phyloP scores from a whole-genome alignment of 257 asterid genomes.

The Solanum pennellii region DNA sequence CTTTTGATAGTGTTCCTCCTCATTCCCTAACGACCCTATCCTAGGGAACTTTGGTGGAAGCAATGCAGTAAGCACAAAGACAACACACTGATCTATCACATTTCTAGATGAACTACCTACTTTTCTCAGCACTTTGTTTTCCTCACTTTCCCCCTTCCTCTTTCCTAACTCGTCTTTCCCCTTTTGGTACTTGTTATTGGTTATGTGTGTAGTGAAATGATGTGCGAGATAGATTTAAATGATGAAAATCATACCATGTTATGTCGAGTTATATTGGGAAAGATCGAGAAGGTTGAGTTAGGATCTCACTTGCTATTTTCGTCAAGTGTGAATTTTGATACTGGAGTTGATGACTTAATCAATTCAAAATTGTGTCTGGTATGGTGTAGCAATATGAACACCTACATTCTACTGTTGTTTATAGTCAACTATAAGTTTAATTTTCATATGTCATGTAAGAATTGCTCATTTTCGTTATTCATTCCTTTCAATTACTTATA shows the following conservation, averaged over 20 bases:
- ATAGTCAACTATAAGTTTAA: conserved; percentile 53
- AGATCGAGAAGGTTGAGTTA: conserved; percentile 38
- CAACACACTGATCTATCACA: too few species aligned
- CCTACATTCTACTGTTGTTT: conserved; percentile 20
- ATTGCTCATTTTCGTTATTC: background rate
- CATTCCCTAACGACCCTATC: too few species aligned
- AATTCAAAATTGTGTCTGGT: conserved; percentile 48
- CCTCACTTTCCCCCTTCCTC: too few species aligned
- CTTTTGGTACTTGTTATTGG: too few species aligned
- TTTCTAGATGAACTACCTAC: too few species aligned
- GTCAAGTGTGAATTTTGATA: conserved; percentile 53
- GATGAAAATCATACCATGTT: conserved; percentile 40
- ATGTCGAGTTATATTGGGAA: too few species aligned
- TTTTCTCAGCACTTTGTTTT: too few species aligned
- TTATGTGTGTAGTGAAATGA: too few species aligned
- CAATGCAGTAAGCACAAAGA: too few species aligned
- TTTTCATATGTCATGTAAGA: conserved; percentile 19
- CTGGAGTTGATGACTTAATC: conserved; percentile 53
- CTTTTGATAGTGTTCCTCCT: too few species aligned
- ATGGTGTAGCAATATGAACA: conserved; percentile 20
- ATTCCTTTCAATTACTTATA: background rate
- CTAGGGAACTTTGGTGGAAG: too few species aligned
- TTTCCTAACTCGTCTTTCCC: too few species aligned
- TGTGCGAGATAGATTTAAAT: conserved; percentile 27
- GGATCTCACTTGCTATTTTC: conserved; percentile 41